Evolutionary conservation across 2,329 filamentous ascomycete genomes (phyloP).

Genomic region (Arthroderma sp.): DNA sequence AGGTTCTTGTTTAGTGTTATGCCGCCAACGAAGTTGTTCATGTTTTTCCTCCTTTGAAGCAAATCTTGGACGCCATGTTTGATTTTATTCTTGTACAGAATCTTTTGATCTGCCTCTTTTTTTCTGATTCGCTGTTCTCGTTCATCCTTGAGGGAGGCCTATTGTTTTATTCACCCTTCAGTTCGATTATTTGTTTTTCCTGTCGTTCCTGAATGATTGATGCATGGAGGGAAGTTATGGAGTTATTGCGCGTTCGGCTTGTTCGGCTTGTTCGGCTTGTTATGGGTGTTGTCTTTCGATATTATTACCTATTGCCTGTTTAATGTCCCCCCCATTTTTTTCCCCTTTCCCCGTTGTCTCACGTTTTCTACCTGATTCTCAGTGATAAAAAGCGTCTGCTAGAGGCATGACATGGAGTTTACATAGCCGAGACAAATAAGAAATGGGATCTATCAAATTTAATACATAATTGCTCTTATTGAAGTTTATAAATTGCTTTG

Average conservation of each 20-base stretch:
- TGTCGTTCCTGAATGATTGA: not conserved
- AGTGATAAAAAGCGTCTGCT: slow-evolving; percentile 2
- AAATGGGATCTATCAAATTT: slow-evolving; percentile 2
- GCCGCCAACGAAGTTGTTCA: not conserved
- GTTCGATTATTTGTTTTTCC: not conserved
- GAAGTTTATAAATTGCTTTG: not conserved
- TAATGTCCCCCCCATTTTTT: not conserved
- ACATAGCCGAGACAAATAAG: not conserved
- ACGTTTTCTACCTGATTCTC: not conserved
- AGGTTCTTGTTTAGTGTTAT: not conserved
- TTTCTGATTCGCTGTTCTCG: not conserved
- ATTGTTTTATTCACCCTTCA: not conserved
- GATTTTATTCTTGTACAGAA: not conserved
- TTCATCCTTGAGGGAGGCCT: not conserved
- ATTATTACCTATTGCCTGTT: slow-evolving; percentile 3
- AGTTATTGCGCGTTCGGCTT: not conserved
- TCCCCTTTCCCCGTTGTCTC: not conserved
- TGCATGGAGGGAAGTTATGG: slow-evolving; percentile 5
- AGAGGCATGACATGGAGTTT: slow-evolving; percentile 4
- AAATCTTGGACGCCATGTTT: slow-evolving; percentile 2
- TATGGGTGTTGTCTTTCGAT: not conserved
- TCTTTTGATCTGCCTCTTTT: not conserved
- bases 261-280: not conserved
- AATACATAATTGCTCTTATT: not conserved
- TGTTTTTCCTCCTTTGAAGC: not conserved